Percentiles rank a stretch among this genome's conserved stretches.
Conservation (phyloP, 495 filamentous ascomycete genomes). For the Parachaetomium inaequale region DNA sequence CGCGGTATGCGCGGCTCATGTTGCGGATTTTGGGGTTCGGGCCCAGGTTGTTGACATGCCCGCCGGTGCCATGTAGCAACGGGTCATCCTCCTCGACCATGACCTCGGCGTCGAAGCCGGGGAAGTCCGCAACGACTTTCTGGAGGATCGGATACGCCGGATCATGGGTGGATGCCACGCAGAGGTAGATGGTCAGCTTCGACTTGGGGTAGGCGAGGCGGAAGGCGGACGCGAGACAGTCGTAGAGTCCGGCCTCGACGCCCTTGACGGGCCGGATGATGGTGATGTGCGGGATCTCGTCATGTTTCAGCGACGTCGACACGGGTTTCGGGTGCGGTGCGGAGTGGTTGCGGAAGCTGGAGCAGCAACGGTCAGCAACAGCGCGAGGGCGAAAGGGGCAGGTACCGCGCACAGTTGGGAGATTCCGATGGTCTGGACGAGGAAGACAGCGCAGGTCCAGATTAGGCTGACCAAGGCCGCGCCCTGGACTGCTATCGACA, state of each 20-base stretch:
- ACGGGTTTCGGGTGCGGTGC: conserved; percentile 40
- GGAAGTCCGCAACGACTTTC: conserved; percentile 66
- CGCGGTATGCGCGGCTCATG: conserved; percentile 91
- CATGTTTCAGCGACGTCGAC: conserved; percentile 41
- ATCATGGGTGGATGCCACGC: conserved; percentile 72
- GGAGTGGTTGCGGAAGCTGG: conserved; percentile 51
- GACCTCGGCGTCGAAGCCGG: conserved; percentile 66
- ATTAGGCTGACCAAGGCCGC: conserved; percentile 44
- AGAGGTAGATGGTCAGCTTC: conserved; percentile 79
- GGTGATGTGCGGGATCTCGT: conserved; percentile 74
- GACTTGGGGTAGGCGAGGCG: conserved; percentile 72
- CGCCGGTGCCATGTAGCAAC: conserved; percentile 53
- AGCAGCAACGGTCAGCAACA: conserved; percentile 20
- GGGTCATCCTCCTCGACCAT: conserved; percentile 89
- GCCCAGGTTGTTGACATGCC: conserved; percentile 61
- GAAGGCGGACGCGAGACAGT: conserved; percentile 90
- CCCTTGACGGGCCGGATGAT: conserved; percentile 93
- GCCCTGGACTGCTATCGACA: conserved; percentile 39
- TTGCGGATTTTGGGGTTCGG: conserved; percentile 99
- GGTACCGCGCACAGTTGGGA: conserved; percentile 43
- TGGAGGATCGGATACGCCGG: conserved; percentile 73
- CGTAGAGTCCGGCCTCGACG: conserved; percentile 83
- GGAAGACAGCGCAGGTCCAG: conserved; percentile 49
- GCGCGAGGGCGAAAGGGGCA: not conserved
- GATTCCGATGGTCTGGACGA: conserved; percentile 51